Evolutionary conservation across 2,329 filamentous ascomycete genomes (phyloP).

Genomic region (Aspergillus flavus): DNA sequence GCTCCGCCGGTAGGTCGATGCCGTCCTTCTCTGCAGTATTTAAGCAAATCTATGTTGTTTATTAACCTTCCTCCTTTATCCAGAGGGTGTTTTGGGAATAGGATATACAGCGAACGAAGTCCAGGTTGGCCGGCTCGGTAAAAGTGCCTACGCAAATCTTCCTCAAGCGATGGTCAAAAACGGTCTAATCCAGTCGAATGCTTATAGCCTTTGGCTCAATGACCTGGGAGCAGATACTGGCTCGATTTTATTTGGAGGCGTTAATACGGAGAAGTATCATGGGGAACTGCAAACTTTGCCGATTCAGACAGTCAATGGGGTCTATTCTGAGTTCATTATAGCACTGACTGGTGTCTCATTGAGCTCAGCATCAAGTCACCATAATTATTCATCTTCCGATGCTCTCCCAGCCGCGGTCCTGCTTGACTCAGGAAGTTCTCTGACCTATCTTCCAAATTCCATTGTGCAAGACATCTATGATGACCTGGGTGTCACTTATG

Average conservation of each 20-base stretch:
- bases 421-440: slow-evolving; percentile 43
- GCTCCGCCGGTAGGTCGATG: slow-evolving; percentile 43
- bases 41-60: too few species aligned
- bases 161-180: slow-evolving; percentile 65
- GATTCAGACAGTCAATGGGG: slow-evolving; percentile 57
- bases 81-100: slow-evolving; percentile 80
- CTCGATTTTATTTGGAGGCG: slow-evolving; percentile 73
- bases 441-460: slow-evolving; percentile 42
- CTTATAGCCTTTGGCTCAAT: slow-evolving; percentile 76
- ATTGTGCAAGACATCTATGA: slow-evolving; percentile 55
- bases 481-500: slow-evolving; percentile 62
- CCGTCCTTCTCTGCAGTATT: background rate
- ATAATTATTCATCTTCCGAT: slow-evolving; percentile 41
- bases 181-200: slow-evolving; percentile 65
- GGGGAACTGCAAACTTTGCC: slow-evolving; percentile 69
- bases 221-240: slow-evolving; percentile 68
- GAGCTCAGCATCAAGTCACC: slow-evolving; percentile 23
- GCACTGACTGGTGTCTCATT: slow-evolving; percentile 64
- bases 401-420: slow-evolving; percentile 44
- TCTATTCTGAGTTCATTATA: slow-evolving; percentile 67
- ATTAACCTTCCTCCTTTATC: background rate
- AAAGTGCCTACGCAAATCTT: slow-evolving; percentile 66
- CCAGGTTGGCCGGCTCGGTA: slow-evolving; percentile 52
- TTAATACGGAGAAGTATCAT: slow-evolving; percentile 67
- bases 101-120: slow-evolving; percentile 77